Evolutionary conservation across 495 filamentous ascomycete species (phyloP), one percentile per base, ranked within the genome.

Genomic region (Diplogelasinospora grovesii): DNA sequence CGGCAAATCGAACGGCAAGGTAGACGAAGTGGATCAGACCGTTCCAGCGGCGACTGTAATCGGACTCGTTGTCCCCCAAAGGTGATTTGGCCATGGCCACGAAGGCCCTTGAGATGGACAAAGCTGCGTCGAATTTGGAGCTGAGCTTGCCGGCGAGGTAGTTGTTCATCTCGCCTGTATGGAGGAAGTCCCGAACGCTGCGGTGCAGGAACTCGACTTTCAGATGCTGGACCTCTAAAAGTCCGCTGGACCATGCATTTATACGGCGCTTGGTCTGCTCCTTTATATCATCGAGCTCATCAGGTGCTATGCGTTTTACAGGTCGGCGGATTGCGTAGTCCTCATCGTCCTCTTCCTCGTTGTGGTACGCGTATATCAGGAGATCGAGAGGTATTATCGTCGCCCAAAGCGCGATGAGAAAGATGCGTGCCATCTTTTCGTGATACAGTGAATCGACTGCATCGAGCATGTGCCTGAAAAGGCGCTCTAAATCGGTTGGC

Each of bases 401-500:
- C 5, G 40, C 23, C 22, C n/a, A 8, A 3, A 27, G 22, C 2
- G 54, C 47, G 5, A 54, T 45, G 19, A 35, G 35, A 6, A 54
- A 30, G 7, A 24, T 22, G 4, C 21, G 10, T 8, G 51, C 47
- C 29, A 39, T 26, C 21, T 41, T 43, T 6, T 31, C 15, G 9
- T 47, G 53, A 19, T 50, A 48, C 1, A 42, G 16, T 1, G 39
- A 39, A 1, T 48, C 36, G 1, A 53, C 32, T 3, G 41, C 41
- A 4, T 39, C 31, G n/a, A 52, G 32, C 6, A 57, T 57, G 9
- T 48, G 45, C 5, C 27, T 40, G 46, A 52, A 68, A 13, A 59
- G 47, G 0, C 44, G 22, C 14, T 52, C 45, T 0, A 69, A 34
- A 13, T 60, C 49, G n/a, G 27, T 22, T 1, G 66, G 66, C 10